Percentiles rank a stretch among this genome's conserved stretches.
Conservation (phyloP, 805 yeast species). For the Metschnikowia santaceciliae region DNA sequence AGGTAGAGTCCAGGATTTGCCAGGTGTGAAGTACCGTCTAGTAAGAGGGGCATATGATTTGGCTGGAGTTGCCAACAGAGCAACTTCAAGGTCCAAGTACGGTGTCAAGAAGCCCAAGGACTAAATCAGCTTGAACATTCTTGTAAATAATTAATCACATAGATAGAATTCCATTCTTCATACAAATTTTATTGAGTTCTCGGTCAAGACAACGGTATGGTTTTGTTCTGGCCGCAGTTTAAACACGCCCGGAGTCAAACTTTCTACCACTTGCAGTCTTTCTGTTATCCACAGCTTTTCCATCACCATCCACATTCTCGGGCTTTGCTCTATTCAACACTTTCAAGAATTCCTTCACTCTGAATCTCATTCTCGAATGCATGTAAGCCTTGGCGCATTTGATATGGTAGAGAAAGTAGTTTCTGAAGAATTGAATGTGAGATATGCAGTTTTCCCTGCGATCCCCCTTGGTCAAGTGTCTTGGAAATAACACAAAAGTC, state of each 20-base stretch:
- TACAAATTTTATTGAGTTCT: background rate
- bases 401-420: slow-evolving; percentile 97
- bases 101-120: slow-evolving; percentile 81
- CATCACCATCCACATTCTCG: slow-evolving; percentile 75
- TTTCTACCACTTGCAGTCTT: slow-evolving; percentile 74
- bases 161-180: background rate
- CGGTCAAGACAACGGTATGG: background rate
- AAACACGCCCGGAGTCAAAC: slow-evolving; percentile 38
- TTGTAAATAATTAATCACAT: slow-evolving; percentile 3
- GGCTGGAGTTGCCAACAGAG: slow-evolving; percentile 91
- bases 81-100: slow-evolving; percentile 84
- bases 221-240: background rate
- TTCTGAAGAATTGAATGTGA: slow-evolving; percentile 88
- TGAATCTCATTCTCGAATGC: slow-evolving; percentile 96
- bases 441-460: slow-evolving; percentile 84
- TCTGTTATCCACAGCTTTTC: slow-evolving; percentile 42
- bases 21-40: slow-evolving; percentile 94
- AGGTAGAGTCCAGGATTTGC: slow-evolving; percentile 97
- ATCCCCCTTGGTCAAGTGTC: slow-evolving; percentile 61
- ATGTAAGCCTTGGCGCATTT: slow-evolving; percentile 97
- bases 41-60: slow-evolving; percentile 92
- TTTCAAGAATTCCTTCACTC: slow-evolving; percentile 91
- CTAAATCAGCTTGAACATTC: slow-evolving; percentile 1
- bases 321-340: slow-evolving; percentile 96
- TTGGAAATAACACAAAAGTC: slow-evolving; percentile 73